These are phyloP conservation scores for Stephanodiscus triporus DNA, from an alignment of 108 stramenopile genomes.

Conservation along the genomic window DNA sequence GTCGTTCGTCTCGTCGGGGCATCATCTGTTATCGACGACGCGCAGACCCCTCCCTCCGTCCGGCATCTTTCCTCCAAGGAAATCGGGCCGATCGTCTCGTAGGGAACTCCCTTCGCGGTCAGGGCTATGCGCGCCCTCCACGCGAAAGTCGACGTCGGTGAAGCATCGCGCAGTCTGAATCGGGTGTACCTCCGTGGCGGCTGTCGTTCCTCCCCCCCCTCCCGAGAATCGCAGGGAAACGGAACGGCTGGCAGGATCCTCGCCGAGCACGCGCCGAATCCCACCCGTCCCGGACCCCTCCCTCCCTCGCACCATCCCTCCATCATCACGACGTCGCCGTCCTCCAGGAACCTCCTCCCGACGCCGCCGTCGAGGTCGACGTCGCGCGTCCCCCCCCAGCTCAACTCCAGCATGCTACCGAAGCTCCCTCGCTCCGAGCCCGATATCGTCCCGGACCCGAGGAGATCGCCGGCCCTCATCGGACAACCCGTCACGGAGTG, in stretches of 20 bases:
- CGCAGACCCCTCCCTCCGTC: no score
- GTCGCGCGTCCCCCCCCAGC: conserved; percentile 82
- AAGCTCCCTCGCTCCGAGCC: conserved; percentile 63
- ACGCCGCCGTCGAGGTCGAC: conserved; percentile 56
- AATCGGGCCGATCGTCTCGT: conserved; percentile 43
- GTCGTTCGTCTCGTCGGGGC: conserved; percentile 63
- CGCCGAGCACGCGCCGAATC: conserved; percentile 64
- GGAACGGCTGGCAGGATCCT: conserved; percentile 68
- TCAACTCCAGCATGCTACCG: conserved; percentile 90
- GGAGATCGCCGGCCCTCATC: conserved; percentile 87
- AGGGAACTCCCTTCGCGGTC: conserved; percentile 65
- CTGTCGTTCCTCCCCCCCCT: not conserved
- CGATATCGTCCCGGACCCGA: conserved; percentile 90
- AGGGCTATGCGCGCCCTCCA: conserved; percentile 83
- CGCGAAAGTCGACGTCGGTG: conserved; percentile 66
- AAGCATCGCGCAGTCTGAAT: conserved; percentile 68
- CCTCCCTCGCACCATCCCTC: conserved; percentile 67
- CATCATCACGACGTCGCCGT: conserved; percentile 88
- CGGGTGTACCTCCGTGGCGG: conserved; percentile 45
- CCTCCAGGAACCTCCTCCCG: conserved; percentile 82
- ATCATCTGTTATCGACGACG: conserved; percentile 23
- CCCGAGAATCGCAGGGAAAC: conserved; percentile 26
- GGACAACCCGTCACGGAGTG: conserved; percentile 91
- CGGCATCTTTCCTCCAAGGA: conserved; percentile 13
- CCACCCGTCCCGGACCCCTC: conserved; percentile 55